Percentiles rank a stretch among this genome's conserved stretches.
These are phyloP conservation scores for Starmerella lactis-condensi DNA, from an alignment of 805 yeast genomes.

Conservation along the genomic window DNA sequence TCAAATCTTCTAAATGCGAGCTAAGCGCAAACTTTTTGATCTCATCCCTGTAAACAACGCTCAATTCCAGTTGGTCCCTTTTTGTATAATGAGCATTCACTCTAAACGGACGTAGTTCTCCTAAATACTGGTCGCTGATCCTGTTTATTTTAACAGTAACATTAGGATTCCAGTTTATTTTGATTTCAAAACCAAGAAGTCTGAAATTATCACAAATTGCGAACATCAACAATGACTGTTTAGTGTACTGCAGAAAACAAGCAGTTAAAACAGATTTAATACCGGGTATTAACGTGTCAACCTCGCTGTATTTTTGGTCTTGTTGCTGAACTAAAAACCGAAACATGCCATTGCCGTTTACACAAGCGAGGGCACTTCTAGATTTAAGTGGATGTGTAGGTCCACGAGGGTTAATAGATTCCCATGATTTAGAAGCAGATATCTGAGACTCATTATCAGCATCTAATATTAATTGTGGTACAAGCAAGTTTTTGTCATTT, in stretches of 20 bases:
- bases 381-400: conserved; percentile 48
- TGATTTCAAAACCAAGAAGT: conserved; percentile 17
- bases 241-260: conserved; percentile 15
- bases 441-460: conserved; percentile 7
- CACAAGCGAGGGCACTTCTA: conserved; percentile 51
- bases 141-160: conserved; percentile 4
- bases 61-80: too few species aligned
- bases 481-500: conserved; percentile 40
- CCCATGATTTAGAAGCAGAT: conserved; percentile 22
- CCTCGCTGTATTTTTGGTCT: conserved; percentile 14
- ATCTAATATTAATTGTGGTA: conserved; percentile 6
- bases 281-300: conserved; percentile 15
- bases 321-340: conserved; percentile 37
- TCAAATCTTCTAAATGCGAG: conserved; percentile 8
- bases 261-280: conserved; percentile 18
- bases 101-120: too few species aligned
- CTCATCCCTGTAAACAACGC: conserved; percentile 5
- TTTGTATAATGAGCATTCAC: too few species aligned
- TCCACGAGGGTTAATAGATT: conserved; percentile 35
- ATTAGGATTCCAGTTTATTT: conserved; percentile 17
- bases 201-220: conserved; percentile 15
- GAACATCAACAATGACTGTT: conserved; percentile 17
- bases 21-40: conserved; percentile 5
- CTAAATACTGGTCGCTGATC: too few species aligned
- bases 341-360: conserved; percentile 44